These are phyloP conservation scores for Panicum hallii DNA, from an alignment of 202 grass and related monocot genomes.

Conservation along the genomic window DNA sequence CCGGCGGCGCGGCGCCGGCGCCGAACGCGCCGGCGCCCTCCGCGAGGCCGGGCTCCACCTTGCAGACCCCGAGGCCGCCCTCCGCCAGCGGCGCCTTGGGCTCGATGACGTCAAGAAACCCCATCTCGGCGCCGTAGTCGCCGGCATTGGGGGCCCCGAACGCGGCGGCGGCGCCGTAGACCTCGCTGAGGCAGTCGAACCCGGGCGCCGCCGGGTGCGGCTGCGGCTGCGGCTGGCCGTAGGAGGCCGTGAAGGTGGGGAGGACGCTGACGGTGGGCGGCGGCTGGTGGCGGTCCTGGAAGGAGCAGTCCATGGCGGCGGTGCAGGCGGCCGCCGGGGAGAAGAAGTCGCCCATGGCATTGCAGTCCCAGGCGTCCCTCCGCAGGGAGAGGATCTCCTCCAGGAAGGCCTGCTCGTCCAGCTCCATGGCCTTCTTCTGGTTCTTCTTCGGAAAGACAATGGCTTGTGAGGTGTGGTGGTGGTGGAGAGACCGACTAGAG, in stretches of 20 bases:
- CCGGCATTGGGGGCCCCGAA: constrained; percentile 37
- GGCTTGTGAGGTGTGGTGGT: background rate
- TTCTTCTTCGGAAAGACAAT: too few species aligned
- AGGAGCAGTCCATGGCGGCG: constrained; percentile 75
- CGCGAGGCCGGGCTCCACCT: constrained; percentile 70
- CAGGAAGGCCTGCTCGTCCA: constrained; percentile 89
- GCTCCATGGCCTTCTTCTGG: constrained; percentile 57
- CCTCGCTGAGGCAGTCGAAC: constrained; percentile 85
- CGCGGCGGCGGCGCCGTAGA: constrained; percentile 55
- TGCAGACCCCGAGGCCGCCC: constrained; percentile 61
- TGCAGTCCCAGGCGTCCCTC: constrained; percentile 69
- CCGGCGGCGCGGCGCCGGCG: constrained; percentile 28
- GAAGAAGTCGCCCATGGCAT: constrained; percentile 91
- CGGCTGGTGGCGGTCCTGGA: constrained; percentile 63
- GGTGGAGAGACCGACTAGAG: background rate
- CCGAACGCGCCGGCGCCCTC: constrained; percentile 53
- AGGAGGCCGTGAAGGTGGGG: constrained; percentile 67
- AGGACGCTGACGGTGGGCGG: constrained; percentile 53
- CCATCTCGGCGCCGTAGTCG: constrained; percentile 50
- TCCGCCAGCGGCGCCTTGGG: constrained; percentile 52
- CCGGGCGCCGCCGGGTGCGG: constrained; percentile 37
- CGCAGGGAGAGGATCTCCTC: constrained; percentile 87
- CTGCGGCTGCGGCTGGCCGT: constrained; percentile 40
- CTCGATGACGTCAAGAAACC: constrained; percentile 47
- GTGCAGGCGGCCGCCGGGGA: constrained; percentile 37